Conservation (phyloP, 768 basidiomycete species). For the Kwoniella sp. region DNA sequence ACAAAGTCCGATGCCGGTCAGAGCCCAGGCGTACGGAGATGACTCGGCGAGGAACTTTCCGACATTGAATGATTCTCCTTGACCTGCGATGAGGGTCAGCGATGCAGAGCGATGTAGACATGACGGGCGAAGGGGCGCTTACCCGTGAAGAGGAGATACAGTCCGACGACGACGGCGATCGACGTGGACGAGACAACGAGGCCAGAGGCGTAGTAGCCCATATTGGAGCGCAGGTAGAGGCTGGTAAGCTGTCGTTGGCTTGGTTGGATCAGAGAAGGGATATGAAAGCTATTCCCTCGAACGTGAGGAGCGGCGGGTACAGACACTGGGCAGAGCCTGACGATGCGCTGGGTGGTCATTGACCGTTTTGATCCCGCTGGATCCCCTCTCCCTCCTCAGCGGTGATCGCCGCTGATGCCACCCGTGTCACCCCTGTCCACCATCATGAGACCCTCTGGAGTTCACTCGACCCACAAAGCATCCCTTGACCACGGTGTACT, state of each 20-base stretch:
- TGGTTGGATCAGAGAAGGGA: background rate
- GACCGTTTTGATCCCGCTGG: background rate
- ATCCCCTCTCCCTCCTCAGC: background rate
- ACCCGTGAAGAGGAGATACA: conserved; percentile 91
- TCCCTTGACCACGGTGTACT: too few species aligned
- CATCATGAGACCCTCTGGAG: too few species aligned
- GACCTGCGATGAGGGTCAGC: conserved; percentile 54
- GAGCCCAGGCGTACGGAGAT: conserved; percentile 87
- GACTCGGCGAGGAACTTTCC: conserved; percentile 91
- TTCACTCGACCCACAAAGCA: background rate
- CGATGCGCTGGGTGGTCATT: background rate
- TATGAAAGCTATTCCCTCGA: too few species aligned
- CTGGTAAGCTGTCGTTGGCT: too few species aligned
- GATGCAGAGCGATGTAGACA: background rate
- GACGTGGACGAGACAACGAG: conserved; percentile 32
- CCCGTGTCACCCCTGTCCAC: background rate
- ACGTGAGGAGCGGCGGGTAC: too few species aligned
- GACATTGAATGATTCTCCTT: conserved; percentile 87
- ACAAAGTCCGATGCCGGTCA: conserved; percentile 84
- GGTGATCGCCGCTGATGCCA: background rate
- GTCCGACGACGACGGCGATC: conserved; percentile 58
- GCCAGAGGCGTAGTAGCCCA: conserved; percentile 46
- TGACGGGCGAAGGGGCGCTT: conserved; percentile 25
- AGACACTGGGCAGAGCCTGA: too few species aligned
- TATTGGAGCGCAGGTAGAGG: conserved; percentile 8